Conservation (phyloP, 352 stramenopile genomes). For the Phytophthora citricola region DNA sequence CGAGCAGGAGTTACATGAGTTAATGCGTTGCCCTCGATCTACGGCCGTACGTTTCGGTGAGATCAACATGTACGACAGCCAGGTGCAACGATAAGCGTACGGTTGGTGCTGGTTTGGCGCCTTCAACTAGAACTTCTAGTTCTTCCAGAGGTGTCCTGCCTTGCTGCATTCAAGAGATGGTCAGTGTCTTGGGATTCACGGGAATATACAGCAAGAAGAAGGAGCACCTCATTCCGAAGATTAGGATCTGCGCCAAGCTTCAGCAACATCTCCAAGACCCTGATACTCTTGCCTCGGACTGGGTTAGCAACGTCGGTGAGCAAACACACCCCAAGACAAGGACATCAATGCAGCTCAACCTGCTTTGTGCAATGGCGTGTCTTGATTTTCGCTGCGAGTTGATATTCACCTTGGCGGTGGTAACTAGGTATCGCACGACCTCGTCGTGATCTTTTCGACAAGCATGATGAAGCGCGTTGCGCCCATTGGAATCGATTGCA, state of each 20-base stretch:
- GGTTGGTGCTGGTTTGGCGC: constrained; percentile 27
- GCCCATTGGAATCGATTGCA: constrained; percentile 56
- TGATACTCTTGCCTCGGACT: constrained; percentile 62
- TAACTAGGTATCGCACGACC: constrained; percentile 64
- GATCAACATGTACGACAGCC: not conserved
- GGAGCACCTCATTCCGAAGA: constrained; percentile 62
- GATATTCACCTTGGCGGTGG: constrained; percentile 55
- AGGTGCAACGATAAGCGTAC: constrained; percentile 27
- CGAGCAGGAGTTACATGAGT: constrained; percentile 21
- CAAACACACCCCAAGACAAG: not conserved
- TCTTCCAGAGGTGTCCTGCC: constrained; percentile 74
- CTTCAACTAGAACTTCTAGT: constrained; percentile 36
- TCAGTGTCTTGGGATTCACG: not conserved
- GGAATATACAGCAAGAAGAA: not conserved
- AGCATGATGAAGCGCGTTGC: constrained; percentile 80
- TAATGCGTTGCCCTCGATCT: constrained; percentile 21
- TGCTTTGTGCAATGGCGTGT: constrained; percentile 85
- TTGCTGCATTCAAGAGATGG: constrained; percentile 42
- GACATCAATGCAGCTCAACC: constrained; percentile 28
- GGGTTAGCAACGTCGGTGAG: not conserved
- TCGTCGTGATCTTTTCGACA: constrained; percentile 78
- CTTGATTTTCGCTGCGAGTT: constrained; percentile 72
- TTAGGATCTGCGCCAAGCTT: constrained; percentile 64
- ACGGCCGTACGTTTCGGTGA: not conserved
- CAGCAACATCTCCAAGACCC: constrained; percentile 63